Base-by-base conservation (phyloP, 306 rosid species). In the Quercus cerris region DNA sequence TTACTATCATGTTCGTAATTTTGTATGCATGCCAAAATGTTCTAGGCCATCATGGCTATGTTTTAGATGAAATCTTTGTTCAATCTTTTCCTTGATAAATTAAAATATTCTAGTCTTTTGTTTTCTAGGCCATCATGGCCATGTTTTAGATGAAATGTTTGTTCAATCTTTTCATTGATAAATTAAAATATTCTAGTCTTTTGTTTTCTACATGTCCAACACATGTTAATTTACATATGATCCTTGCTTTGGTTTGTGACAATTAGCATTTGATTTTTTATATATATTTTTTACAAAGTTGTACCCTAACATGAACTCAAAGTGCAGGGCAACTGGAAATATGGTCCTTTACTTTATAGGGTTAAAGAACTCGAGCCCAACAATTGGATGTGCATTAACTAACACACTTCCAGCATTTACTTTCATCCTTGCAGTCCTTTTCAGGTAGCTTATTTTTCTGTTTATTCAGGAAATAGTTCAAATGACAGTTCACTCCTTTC, bases 321-420 rank as follows among this genome's bases (percentile, higher is more conserved):
- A 49, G 63, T 86, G 86, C 95, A 95, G 99, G 75, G 87, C 92
- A 35, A 91, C 97, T 13, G 93, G 83, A 77, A 93, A 89, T 41
- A 97, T 91, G 58, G 85, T 93, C 20, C 77, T 89, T 6, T 93
- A 59, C 81, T 95, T 87, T 27, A 56, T 85, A 61, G 97, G 98
- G 62, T 88, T 95, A 35, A 91, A 90, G 46, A 75, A 83, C 52
- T 83, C 93, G 41, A 81, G 87, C 1, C 86, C 99, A 49, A 93
- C 97, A 5, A 75, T 89, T 55, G 89, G 91, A 49, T 80, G 88
- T 72, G 98, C 99, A 11, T 76, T 91, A 38, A 74, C 76, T 61
- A 93, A 95, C 82, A 81, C 89, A 74, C 96, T 95, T 64, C 99
- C 99, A 9, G 97, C 98, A n/a, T 88, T 91, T 82, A 91, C 99